phyloP scores from a whole-genome alignment of 1,284 basidiomycete species.

The Cutaneotrichosporon sp. region DNA sequence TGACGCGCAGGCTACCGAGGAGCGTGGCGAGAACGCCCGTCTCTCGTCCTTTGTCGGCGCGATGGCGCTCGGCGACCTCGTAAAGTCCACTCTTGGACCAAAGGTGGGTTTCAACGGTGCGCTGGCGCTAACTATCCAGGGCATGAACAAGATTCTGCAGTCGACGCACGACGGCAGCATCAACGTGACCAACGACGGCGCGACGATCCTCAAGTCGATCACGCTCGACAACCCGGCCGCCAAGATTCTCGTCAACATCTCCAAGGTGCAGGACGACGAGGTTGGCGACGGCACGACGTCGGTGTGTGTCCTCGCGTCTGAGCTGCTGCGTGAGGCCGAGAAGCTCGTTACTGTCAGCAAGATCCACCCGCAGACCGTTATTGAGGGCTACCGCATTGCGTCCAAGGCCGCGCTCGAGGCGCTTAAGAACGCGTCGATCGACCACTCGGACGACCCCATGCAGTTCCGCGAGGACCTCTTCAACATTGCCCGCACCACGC shows the following conservation, averaged over 20 bases:
- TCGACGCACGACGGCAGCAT: slow-evolving; percentile 87
- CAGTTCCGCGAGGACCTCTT: slow-evolving; percentile 84
- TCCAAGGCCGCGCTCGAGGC: slow-evolving; percentile 78
- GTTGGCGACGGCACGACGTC: slow-evolving; percentile 96
- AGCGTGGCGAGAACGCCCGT: slow-evolving; percentile 97
- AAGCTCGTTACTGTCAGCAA: slow-evolving; percentile 78
- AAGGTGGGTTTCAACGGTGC: slow-evolving; percentile 57
- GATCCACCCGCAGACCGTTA: slow-evolving; percentile 98
- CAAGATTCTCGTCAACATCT: slow-evolving; percentile 99
- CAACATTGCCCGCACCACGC: slow-evolving; percentile 93
- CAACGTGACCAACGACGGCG: slow-evolving; percentile 97
- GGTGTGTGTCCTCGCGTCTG: slow-evolving; percentile 88
- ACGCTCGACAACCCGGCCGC: slow-evolving; percentile 97
- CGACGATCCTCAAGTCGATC: slow-evolving; percentile 95
- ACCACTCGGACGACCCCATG: slow-evolving; percentile 69
- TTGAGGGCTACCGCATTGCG: slow-evolving; percentile 96
- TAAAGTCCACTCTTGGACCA: slow-evolving; percentile 95
- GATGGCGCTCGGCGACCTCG: slow-evolving; percentile 91
- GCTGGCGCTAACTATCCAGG: slow-evolving; percentile 21
- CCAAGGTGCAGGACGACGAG: slow-evolving; percentile 99
- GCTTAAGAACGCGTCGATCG: slow-evolving; percentile 71
- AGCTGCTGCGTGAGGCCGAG: slow-evolving; percentile 91
- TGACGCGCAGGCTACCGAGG: slow-evolving; percentile 76
- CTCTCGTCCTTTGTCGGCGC: slow-evolving; percentile 97
- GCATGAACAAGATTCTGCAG: slow-evolving; percentile 57